Conservation (phyloP, 257 asterid genomes). For the Nicotiana benthamiana region DNA sequence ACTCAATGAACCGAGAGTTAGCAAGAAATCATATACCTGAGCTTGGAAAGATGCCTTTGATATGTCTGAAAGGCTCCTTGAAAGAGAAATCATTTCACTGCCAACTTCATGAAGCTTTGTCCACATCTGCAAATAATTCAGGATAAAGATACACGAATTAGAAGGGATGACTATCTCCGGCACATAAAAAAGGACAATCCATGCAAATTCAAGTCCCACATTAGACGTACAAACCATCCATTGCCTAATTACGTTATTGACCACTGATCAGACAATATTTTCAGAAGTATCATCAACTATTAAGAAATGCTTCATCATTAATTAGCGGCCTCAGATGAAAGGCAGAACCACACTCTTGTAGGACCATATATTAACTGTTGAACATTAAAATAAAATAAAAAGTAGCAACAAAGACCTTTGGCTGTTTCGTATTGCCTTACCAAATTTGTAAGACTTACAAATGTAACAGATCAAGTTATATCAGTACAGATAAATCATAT, state of each 20-base stretch:
- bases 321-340: neutral
- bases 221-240: neutral
- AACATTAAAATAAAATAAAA: neutral
- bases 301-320: neutral
- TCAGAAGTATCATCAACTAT: neutral
- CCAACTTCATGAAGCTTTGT: slow-evolving; percentile 57
- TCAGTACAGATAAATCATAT: neutral
- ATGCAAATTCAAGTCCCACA: neutral
- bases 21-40: slow-evolving; percentile 45
- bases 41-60: slow-evolving; percentile 42
- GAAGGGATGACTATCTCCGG: neutral
- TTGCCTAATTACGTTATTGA: neutral
- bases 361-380: neutral
- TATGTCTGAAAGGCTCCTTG: slow-evolving; percentile 55
- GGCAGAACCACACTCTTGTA: neutral
- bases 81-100: slow-evolving; percentile 44
- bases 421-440: neutral
- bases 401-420: neutral
- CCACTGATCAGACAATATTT: neutral
- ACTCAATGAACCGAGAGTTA: slow-evolving; percentile 8
- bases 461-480: neutral
- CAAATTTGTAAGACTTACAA: neutral
- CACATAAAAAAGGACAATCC: neutral
- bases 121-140: slow-evolving; percentile 50
- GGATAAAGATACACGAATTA: neutral